Evolutionary conservation across 73 alveolate species (phyloP).

Genomic region (Tetrahymena elliotti): DNA sequence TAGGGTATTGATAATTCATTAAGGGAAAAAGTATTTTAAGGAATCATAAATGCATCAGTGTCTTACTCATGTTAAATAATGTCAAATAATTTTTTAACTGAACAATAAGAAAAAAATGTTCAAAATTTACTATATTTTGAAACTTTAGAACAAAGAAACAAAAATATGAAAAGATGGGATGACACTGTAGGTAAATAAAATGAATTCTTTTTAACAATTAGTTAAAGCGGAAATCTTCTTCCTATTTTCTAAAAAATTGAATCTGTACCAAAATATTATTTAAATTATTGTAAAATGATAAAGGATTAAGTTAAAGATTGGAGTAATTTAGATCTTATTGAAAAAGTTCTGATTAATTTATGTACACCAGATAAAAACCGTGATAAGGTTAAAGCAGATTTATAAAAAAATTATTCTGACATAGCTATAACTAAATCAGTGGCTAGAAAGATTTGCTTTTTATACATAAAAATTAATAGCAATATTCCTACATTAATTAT

Average conservation of each 20-base stretch:
- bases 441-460: constrained; percentile 16
- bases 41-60: not conserved
- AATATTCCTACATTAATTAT: constrained; percentile 57
- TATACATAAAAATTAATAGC: constrained; percentile 49
- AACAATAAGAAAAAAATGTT: not conserved
- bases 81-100: not conserved
- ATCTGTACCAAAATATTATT: not conserved
- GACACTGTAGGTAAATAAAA: not conserved
- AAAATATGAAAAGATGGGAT: not conserved
- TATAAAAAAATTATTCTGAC: not conserved
- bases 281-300: not conserved
- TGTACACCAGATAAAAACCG: not conserved
- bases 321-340: not conserved
- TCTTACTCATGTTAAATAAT: not conserved
- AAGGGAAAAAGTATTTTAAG: not conserved
- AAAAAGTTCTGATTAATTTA: not conserved
- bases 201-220: not conserved
- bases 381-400: not conserved
- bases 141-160: not conserved
- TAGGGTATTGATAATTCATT: not conserved
- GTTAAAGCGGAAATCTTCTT: not conserved
- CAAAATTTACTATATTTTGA: not conserved
- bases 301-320: not conserved
- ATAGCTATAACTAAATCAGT: not conserved
- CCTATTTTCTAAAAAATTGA: not conserved